Evolutionary conservation across 163 green algal species (phyloP), one percentile per base, ranked within the genome.

Genomic region (Chloromonas sp.): DNA sequence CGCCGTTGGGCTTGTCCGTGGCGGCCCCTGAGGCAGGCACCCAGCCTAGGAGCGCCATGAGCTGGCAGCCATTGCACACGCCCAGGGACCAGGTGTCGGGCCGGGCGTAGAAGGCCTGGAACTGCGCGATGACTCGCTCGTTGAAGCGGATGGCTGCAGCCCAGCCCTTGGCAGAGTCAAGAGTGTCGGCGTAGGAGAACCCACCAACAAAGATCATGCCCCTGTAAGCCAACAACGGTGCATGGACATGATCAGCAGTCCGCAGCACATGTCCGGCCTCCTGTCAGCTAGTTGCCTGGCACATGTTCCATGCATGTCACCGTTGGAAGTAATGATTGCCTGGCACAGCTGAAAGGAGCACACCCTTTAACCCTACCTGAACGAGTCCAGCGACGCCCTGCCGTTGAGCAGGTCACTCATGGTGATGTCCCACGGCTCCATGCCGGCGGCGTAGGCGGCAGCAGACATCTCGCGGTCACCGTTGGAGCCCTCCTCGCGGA

Each of bases 21-120:
- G 61, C 70, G 58, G 60, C 84, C 36, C 84, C 90, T 14, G 90
- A 91, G 14, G 92, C 93, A 0, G 95, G 95, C 88, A 99, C 96
- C 96, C 96, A 99, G 80, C 97, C 97, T 77, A 99, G 94, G 83
- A 99, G 93, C 36, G 97, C 97, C 97, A 99, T 98, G n/a, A 99
- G 93, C 94, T 99, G 97, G 92, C 97, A 99, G 61, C 97, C 97
- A 90, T 99, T 99, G 95, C 97, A 99, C 60, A 99, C 91, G 83
- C 97, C 97, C 71, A 99, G 92, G 77, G 93, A 98, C 89, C 97
- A 99, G 74, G 97, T 99, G 93, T 99, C 96, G 3, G 87, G 60
- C 81, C 97, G 91, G 60, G 90, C 83, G 85, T 96, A 96, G 87
- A 98, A 98, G 84, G 60, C 85, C 66, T 95, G 83, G 92, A 99